Conservation (phyloP, 1,139 yeast species). For the Yamadazyma membranifaciens region DNA sequence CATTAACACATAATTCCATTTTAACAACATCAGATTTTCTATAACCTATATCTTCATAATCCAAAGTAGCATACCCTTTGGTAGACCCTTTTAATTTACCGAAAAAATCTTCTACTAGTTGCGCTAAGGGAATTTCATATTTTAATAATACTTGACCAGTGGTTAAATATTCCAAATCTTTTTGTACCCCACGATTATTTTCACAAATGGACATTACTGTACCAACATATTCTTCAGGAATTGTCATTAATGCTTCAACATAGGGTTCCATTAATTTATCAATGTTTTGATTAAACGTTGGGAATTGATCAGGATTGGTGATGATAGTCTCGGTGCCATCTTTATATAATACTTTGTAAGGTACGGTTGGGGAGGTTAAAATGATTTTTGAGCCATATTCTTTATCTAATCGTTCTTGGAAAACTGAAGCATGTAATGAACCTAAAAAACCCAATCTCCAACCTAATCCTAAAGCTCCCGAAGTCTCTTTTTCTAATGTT, state of each 20-base stretch:
- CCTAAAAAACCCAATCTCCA: slow-evolving; percentile 97
- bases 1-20: slow-evolving; percentile 85
- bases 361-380: slow-evolving; percentile 95
- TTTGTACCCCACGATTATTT: slow-evolving; percentile 77
- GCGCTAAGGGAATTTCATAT: slow-evolving; percentile 82
- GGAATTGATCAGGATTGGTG: slow-evolving; percentile 92
- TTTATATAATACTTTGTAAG: slow-evolving; percentile 67
- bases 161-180: slow-evolving; percentile 72
- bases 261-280: slow-evolving; percentile 76
- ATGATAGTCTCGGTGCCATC: slow-evolving; percentile 66
- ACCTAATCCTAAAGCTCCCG: slow-evolving; percentile 94
- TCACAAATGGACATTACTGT: slow-evolving; percentile 84
- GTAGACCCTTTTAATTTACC: slow-evolving; percentile 90
- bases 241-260: slow-evolving; percentile 87
- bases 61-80: slow-evolving; percentile 90
- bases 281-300: slow-evolving; percentile 52
- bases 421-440: slow-evolving; percentile 91
- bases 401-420: slow-evolving; percentile 83
- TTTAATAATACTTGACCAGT: slow-evolving; percentile 81
- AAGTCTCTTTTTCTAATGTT: slow-evolving; percentile 83
- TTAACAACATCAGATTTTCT: slow-evolving; percentile 77
- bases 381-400: slow-evolving; percentile 93
- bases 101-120: slow-evolving; percentile 90
- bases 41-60: slow-evolving; percentile 93
- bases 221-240: slow-evolving; percentile 89